Evolutionary conservation across 805 yeast species (phyloP), one percentile per base, ranked within the genome.

Genomic region (Blastobotrys muscicola): DNA sequence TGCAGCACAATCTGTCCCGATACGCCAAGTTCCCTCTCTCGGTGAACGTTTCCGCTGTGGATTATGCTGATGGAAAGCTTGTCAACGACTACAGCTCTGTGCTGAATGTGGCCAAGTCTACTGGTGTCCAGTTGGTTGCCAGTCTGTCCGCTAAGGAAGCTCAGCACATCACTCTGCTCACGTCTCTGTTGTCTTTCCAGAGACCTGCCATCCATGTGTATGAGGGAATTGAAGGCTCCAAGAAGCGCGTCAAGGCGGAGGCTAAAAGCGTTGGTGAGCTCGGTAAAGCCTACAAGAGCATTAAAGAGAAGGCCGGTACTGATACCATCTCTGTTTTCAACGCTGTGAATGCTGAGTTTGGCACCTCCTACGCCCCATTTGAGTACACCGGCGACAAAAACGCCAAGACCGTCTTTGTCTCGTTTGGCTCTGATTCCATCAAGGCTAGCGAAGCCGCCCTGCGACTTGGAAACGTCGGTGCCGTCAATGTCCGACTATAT

Each of bases 321-420:
- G 36, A 34, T 4, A 10, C 32, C 4, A 13, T 31, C 14, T 33
- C 20, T 14, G 20, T 48, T 13, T 39, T 53, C 39, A 43, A 59
- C 4, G 61, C 68, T 36, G 64, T 82, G 56, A 82, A 81, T 64
- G 50, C 64, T 13, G 60, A 70, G n/a, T 63, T 78, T 13, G 80
- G 79, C 31, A 68, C 82, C 11, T 48, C 61, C 12, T 76, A 75
- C 57, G 62, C 70, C 39, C 76, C 80, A 23, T 82, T 84, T 56
- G 85, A 84, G 61, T 85, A 81, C 63, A 65, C 60, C 46, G 96
- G 96, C 42, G 68, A 69, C 43, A 59, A 60, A 8, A 62, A 69
- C 44, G 80, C 95, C 7, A 75, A 75, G 37, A 76, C 82, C 16
- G 84, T 89, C n/a, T 80, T 84, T 60, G 90, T 87, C 30, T 70